Conservation (phyloP, 768 basidiomycete genomes). For the Neoboletus magnificus region DNA sequence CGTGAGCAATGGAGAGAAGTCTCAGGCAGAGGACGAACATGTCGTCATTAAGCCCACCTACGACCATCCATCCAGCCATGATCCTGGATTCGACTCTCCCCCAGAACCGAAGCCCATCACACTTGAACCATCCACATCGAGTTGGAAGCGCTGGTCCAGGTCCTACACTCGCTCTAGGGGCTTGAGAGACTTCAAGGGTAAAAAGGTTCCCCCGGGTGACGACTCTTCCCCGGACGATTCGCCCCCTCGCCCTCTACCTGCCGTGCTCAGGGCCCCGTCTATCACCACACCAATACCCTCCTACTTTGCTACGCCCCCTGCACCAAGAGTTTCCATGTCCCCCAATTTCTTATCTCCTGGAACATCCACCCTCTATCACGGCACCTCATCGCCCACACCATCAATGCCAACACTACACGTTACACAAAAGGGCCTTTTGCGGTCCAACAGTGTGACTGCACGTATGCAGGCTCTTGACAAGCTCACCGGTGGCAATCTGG, state of each 20-base stretch:
- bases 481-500: constrained; percentile 67
- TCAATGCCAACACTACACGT: constrained; percentile 74
- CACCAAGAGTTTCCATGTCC: constrained; percentile 38
- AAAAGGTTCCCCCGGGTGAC: constrained; percentile 49
- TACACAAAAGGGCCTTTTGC: constrained; percentile 72
- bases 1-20: constrained; percentile 78
- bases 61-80: constrained; percentile 16
- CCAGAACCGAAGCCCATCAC: constrained; percentile 30
- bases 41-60: constrained; percentile 3
- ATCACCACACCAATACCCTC: constrained; percentile 55
- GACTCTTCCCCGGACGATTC: constrained; percentile 73
- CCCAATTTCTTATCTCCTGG: constrained; percentile 54
- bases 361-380: constrained; percentile 58
- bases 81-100: constrained; percentile 26
- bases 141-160: constrained; percentile 64
- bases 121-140: constrained; percentile 41
- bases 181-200: constrained; percentile 71
- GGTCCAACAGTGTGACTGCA: constrained; percentile 88
- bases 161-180: constrained; percentile 62
- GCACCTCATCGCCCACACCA: constrained; percentile 59
- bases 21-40: constrained; percentile 36
- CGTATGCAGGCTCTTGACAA: constrained; percentile 79
- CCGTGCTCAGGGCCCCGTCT: constrained; percentile 24
- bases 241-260: constrained; percentile 29
- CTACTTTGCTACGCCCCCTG: constrained; percentile 46